These are phyloP conservation scores for Fusarium dlaminii DNA, from an alignment of 2,329 filamentous ascomycete species.

Conservation along the genomic window DNA sequence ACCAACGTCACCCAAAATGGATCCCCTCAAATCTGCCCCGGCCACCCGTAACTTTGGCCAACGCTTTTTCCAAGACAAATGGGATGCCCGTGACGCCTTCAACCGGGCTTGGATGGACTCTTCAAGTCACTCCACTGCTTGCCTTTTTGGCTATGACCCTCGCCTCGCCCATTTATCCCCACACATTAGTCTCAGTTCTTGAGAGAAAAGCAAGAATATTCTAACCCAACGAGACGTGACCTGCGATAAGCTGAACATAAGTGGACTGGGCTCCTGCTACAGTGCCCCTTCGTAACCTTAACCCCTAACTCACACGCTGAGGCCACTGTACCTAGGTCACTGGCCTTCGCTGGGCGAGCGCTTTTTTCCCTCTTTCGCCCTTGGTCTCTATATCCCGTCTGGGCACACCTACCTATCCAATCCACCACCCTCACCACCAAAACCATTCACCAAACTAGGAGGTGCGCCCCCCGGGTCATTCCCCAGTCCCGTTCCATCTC, in stretches of 20 bases:
- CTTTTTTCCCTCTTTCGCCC: neutral
- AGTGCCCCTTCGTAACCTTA: constrained; percentile 14
- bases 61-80: constrained; percentile 31
- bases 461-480: constrained; percentile 30
- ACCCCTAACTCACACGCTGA: constrained; percentile 9
- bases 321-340: constrained; percentile 10
- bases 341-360: constrained; percentile 2
- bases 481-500: constrained; percentile 35
- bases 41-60: constrained; percentile 33
- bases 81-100: constrained; percentile 36
- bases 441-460: constrained; percentile 32
- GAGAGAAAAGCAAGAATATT: constrained; percentile 18
- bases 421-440: constrained; percentile 30
- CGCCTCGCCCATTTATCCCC: constrained; percentile 18
- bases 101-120: constrained; percentile 21
- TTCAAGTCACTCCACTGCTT: constrained; percentile 33
- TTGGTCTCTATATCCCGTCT: neutral
- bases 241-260: neutral
- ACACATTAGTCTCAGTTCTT: neutral
- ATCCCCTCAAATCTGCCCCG: constrained; percentile 23
- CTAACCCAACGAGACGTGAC: neutral
- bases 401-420: neutral
- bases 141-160: constrained; percentile 16
- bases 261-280: neutral
- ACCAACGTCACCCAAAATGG: constrained; percentile 33